Evolutionary conservation across 441 rosid species (phyloP).

Genomic region (Cnidoscolus chayamansa): DNA sequence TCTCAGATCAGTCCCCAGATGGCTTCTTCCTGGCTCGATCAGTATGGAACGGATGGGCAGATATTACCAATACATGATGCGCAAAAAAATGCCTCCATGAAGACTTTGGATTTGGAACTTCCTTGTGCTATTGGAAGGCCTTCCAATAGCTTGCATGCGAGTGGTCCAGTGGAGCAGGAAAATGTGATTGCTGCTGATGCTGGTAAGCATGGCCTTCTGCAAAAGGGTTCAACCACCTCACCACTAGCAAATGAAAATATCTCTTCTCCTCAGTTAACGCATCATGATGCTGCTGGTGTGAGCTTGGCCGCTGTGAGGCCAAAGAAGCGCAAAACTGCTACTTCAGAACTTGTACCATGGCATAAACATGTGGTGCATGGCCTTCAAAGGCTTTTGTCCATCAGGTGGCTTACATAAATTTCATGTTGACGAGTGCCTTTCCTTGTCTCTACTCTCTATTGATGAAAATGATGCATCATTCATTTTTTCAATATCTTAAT

Average conservation of each 20-base stretch:
- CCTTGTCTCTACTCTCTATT: not conserved
- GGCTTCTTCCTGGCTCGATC: constrained; percentile 79
- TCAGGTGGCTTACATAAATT: constrained; percentile 43
- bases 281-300: constrained; percentile 33
- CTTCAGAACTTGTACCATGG: constrained; percentile 62
- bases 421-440: constrained; percentile 9
- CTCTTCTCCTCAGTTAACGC: constrained; percentile 36
- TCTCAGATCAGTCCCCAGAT: constrained; percentile 62
- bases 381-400: constrained; percentile 43
- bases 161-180: constrained; percentile 34
- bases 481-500: not conserved
- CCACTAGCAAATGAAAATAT: constrained; percentile 37
- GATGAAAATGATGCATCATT: not conserved
- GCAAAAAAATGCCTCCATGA: constrained; percentile 34
- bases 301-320: constrained; percentile 35
- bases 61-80: constrained; percentile 43
- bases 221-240: constrained; percentile 29
- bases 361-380: constrained; percentile 55
- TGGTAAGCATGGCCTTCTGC: constrained; percentile 30
- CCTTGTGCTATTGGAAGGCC: constrained; percentile 39
- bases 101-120: constrained; percentile 36
- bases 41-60: constrained; percentile 65
- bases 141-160: constrained; percentile 38
- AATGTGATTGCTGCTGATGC: constrained; percentile 21
- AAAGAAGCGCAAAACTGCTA: constrained; percentile 66